Evolutionary conservation across 2,329 filamentous ascomycete species (phyloP).

Genomic region (Macrophomina tecta): DNA sequence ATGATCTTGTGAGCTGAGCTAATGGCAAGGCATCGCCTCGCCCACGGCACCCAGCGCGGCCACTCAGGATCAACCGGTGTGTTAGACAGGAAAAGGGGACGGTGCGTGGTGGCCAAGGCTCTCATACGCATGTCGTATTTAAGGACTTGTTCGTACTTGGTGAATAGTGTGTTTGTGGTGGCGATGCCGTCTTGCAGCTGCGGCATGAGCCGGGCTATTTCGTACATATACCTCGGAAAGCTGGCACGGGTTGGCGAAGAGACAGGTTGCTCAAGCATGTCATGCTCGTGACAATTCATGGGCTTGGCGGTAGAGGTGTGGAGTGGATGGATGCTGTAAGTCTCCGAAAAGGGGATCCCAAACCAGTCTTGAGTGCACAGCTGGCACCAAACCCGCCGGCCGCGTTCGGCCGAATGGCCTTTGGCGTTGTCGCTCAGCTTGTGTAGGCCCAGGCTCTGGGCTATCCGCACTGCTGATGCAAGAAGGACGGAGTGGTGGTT

Average conservation of each 20-base stretch:
- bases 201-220: slow-evolving; percentile 48
- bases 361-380: slow-evolving; percentile 53
- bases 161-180: slow-evolving; percentile 43
- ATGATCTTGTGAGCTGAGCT: slow-evolving; percentile 53
- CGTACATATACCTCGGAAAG: slow-evolving; percentile 32
- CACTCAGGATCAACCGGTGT: slow-evolving; percentile 44
- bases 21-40: slow-evolving; percentile 46
- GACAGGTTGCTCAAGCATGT: slow-evolving; percentile 33
- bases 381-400: slow-evolving; percentile 48
- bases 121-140: slow-evolving; percentile 49
- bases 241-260: slow-evolving; percentile 40
- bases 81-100: slow-evolving; percentile 45
- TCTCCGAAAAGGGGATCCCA: slow-evolving; percentile 48
- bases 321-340: slow-evolving; percentile 45
- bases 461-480: slow-evolving; percentile 54
- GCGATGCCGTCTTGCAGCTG: slow-evolving; percentile 47
- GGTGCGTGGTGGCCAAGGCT: slow-evolving; percentile 39
- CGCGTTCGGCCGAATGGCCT: slow-evolving; percentile 41
- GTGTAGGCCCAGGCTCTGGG: slow-evolving; percentile 56
- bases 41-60: slow-evolving; percentile 51
- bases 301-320: slow-evolving; percentile 45
- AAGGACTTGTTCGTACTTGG: slow-evolving; percentile 49
- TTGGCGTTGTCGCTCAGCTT: slow-evolving; percentile 39
- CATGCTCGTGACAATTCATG: slow-evolving; percentile 46
- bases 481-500: slow-evolving; percentile 56